Evolutionary conservation across 2,329 filamentous ascomycete species (phyloP).

Genomic region (Diaporthe nobilis): DNA sequence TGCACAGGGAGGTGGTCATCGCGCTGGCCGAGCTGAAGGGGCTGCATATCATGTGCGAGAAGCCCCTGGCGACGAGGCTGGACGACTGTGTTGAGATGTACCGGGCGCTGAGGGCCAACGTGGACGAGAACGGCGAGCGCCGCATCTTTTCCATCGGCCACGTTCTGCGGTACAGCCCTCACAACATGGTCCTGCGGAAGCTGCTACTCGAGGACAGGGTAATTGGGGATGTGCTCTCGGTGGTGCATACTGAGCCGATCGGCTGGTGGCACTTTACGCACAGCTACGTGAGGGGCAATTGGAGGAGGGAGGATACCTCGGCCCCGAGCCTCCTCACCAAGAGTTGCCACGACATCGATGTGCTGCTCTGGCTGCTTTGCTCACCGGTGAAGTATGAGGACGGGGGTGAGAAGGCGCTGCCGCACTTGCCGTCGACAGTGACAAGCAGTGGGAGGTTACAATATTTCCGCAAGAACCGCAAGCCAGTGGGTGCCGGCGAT

Average conservation of each 20-base stretch:
- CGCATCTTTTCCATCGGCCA: constrained; percentile 91
- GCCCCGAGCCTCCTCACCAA: constrained; percentile 91
- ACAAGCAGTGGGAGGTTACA: constrained; percentile 82
- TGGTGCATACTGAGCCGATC: constrained; percentile 94
- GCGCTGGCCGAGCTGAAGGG: constrained; percentile 76
- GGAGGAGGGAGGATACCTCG: constrained; percentile 84
- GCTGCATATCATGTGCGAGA: constrained; percentile 94
- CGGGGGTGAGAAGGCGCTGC: constrained; percentile 55
- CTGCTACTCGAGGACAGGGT: constrained; percentile 81
- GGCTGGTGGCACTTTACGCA: constrained; percentile 98
- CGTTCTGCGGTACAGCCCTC: constrained; percentile 92
- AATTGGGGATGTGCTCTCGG: constrained; percentile 87
- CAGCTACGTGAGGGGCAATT: constrained; percentile 93
- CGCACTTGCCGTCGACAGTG: constrained; percentile 83
- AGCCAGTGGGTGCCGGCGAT: constrained; percentile 79
- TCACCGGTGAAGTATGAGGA: constrained; percentile 70
- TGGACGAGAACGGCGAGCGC: constrained; percentile 45
- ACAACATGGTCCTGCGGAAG: constrained; percentile 87
- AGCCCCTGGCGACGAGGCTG: constrained; percentile 87
- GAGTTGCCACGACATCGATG: constrained; percentile 95
- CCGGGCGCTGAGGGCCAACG: constrained; percentile 63
- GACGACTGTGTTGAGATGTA: constrained; percentile 84
- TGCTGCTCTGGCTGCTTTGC: constrained; percentile 91
- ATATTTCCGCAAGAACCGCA: constrained; percentile 81
- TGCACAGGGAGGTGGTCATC: constrained; percentile 85